phyloP scores from a whole-genome alignment of 2,329 filamentous ascomycete species.

The Aureobasidium sp. region DNA sequence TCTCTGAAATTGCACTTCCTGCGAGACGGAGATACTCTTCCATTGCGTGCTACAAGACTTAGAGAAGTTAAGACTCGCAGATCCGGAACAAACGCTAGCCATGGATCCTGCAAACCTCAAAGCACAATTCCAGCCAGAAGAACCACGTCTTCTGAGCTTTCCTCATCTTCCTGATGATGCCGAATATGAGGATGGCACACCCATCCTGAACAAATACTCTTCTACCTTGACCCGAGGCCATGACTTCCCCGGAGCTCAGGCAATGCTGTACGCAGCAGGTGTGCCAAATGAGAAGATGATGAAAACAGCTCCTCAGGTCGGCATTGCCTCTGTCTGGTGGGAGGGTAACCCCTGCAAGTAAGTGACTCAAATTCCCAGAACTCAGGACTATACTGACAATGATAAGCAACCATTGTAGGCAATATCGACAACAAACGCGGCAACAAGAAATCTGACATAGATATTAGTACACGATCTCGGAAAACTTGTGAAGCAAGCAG shows the following conservation, averaged over 20 bases:
- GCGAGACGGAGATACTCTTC: background rate
- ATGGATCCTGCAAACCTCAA: slow-evolving; percentile 33
- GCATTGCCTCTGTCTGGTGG: slow-evolving; percentile 92
- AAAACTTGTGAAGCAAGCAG: slow-evolving; percentile 74
- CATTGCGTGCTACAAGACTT: background rate
- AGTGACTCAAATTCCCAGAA: slow-evolving; percentile 29
- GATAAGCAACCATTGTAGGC: slow-evolving; percentile 46
- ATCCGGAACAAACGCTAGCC: background rate
- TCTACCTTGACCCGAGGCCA: slow-evolving; percentile 73
- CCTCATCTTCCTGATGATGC: slow-evolving; percentile 47
- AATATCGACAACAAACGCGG: background rate
- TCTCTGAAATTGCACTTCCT: background rate
- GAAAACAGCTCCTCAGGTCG: slow-evolving; percentile 86
- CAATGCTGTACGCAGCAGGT: slow-evolving; percentile 91
- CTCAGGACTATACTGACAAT: background rate
- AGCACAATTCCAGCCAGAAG: slow-evolving; percentile 34
- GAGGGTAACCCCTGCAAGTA: slow-evolving; percentile 95
- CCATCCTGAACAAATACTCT: slow-evolving; percentile 79
- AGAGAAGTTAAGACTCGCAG: background rate
- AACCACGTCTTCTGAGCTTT: slow-evolving; percentile 51
- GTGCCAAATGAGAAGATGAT: slow-evolving; percentile 77
- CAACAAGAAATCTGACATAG: slow-evolving; percentile 5
- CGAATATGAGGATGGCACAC: slow-evolving; percentile 44
- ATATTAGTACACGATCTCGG: slow-evolving; percentile 70
- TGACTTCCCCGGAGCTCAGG: slow-evolving; percentile 88